Evolutionary conservation across 495 filamentous ascomycete genomes (phyloP).

Genomic region (Apodospora peruviana): DNA sequence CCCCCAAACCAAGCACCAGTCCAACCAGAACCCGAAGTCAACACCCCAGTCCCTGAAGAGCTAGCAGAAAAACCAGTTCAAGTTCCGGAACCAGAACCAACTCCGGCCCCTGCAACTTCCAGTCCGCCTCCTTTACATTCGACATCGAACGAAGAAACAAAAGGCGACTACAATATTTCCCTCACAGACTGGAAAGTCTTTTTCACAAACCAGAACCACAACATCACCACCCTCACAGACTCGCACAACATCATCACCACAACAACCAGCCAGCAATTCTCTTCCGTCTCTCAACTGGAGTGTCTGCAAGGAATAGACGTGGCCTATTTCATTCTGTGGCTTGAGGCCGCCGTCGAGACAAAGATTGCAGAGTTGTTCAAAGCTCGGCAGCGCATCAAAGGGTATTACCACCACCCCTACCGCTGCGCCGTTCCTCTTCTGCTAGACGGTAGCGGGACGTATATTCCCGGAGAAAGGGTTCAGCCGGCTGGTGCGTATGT

Average conservation of each 20-base stretch:
- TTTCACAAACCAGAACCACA: not conserved
- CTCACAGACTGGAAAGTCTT: conserved; percentile 6
- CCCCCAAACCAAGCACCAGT: not conserved
- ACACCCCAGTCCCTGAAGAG: not conserved
- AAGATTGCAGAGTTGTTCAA: not conserved
- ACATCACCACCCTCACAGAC: not conserved
- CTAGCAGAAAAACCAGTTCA: not conserved
- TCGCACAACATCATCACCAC: too few species aligned
- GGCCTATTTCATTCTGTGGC: conserved; percentile 10
- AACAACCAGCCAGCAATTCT: not conserved
- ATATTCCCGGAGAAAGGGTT: not conserved
- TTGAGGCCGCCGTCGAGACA: not conserved
- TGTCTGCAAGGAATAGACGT: conserved; percentile 4
- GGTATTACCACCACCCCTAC: not conserved
- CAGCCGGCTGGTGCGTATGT: not conserved
- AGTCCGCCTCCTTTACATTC: too few species aligned
- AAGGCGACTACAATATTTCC: conserved; percentile 15
- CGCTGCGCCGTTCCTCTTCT: not conserved
- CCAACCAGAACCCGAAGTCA: not conserved
- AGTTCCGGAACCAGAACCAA: not conserved
- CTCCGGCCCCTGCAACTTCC: not conserved
- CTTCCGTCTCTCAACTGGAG: not conserved
- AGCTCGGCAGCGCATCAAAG: not conserved
- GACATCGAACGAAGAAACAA: conserved; percentile 5
- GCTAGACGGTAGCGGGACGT: not conserved